Base-by-base conservation (phyloP, 257 asterid genomes). In the Ocimum tenuiflorum region DNA sequence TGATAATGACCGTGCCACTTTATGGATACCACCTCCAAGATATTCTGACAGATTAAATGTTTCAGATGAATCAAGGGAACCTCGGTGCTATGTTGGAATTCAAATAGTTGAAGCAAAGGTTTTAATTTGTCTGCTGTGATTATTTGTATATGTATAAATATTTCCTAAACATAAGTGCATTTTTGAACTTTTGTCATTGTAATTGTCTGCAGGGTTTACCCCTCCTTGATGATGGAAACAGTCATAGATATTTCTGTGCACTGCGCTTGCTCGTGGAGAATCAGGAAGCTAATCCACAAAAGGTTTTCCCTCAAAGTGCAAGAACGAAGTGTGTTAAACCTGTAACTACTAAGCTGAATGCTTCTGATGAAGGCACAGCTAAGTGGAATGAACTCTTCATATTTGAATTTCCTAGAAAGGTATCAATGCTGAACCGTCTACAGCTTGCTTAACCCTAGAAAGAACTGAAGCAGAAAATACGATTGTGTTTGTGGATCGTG, bases 251-350 rank as follows among this genome's bases (percentile, higher is more conserved):
- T 75, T 94, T 94, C 84, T 90, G 99, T 56, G 99, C 99, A 74
- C 73, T 94, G 86, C 95, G 99, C 63, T 82, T 94, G 79, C 87
- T 94, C 69, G 91, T 90, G 57, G 97, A 85, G 79, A 94, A 83
- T 84, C 97, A 88, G 75, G 99, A 88, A 50, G 77, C 85, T 68
- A 88, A 81, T 81, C 86, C 86, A 47, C 99, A 90, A 71, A 90
- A 82, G 89, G 89, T 90, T 79, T 94, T 94, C 69, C 99, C 97
- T 59, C 99, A 94, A 81, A 94, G 97, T 83, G 99, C 99, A 24
- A 88, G 99, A 84, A 94, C 99, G 65, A 94, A 86, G 81, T 88
- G 97, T 73, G 97, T 94, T 73, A 86, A 82, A 80, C 97, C 96
- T 1, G 31, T 27, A 47, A 68, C 81, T 50, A 55, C 60, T 56